Percentiles rank a stretch among this genome's conserved stretches.
Evolutionary conservation across 2,329 filamentous ascomycete species (phyloP).

Genomic region (Fusarium verticillioides): DNA sequence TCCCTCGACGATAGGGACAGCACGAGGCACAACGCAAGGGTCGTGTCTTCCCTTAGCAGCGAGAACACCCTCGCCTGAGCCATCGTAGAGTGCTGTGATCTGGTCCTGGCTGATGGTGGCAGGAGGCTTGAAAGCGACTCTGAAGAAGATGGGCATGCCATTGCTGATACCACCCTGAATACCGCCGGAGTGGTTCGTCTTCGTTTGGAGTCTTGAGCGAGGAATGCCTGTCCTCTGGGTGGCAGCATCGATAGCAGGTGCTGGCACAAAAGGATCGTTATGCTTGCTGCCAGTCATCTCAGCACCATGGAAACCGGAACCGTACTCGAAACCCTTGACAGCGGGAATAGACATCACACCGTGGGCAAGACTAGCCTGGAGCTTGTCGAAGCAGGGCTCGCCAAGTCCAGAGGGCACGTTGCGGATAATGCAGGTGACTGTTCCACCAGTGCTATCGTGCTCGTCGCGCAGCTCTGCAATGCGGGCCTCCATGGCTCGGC

Average conservation of each 20-base stretch:
- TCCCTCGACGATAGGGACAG: constrained; percentile 87
- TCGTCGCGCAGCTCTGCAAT: constrained; percentile 83
- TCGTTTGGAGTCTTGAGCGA: constrained; percentile 72
- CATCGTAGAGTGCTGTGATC: constrained; percentile 82
- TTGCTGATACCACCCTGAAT: constrained; percentile 97
- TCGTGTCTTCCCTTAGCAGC: constrained; percentile 96
- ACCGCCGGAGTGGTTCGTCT: constrained; percentile 94
- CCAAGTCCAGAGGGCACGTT: constrained; percentile 87
- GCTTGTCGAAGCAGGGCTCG: constrained; percentile 94
- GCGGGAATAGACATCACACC: constrained; percentile 96
- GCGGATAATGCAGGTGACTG: constrained; percentile 91
- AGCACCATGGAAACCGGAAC: constrained; percentile 89
- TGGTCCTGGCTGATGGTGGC: constrained; percentile 94
- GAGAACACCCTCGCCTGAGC: constrained; percentile 75
- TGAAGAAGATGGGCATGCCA: constrained; percentile 93
- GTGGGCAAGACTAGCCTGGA: constrained; percentile 90
- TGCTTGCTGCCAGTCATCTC: constrained; percentile 89
- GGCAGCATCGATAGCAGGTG: constrained; percentile 57
- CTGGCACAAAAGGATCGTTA: constrained; percentile 74
- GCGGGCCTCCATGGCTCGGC: constrained; percentile 78
- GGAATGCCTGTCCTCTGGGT: constrained; percentile 57
- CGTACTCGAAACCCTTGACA: constrained; percentile 95
- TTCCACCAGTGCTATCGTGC: constrained; percentile 92
- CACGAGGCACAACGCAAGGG: constrained; percentile 89
- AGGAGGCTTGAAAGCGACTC: constrained; percentile 92